These are phyloP conservation scores for Tetrapisispora taiwanensis DNA, from an alignment of 805 yeast species.

Conservation along the genomic window DNA sequence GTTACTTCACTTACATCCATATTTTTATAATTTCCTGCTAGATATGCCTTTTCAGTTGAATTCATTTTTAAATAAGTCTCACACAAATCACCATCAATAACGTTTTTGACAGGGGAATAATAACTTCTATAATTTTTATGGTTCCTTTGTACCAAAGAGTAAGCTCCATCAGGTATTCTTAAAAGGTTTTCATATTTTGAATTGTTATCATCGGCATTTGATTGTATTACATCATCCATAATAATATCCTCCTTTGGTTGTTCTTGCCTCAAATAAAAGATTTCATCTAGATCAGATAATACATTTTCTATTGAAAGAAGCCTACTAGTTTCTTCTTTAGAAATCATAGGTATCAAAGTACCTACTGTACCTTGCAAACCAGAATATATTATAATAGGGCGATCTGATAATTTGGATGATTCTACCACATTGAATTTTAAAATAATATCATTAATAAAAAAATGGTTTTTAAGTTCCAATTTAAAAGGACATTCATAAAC, in stretches of 20 bases:
- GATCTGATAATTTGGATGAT: conserved; percentile 33
- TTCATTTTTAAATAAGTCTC: conserved; percentile 40
- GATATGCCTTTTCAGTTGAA: conserved; percentile 13
- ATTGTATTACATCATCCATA: conserved; percentile 2
- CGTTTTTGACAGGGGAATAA: conserved; percentile 66
- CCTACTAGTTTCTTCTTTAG: conserved; percentile 51
- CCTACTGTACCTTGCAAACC: conserved; percentile 84
- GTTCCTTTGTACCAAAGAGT: conserved; percentile 51
- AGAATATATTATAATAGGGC: conserved; percentile 54
- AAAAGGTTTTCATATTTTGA: neutral
- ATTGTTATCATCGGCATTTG: neutral
- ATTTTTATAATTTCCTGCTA: conserved; percentile 29
- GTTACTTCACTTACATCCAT: conserved; percentile 26
- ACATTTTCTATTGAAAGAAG: conserved; percentile 45
- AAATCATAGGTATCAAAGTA: conserved; percentile 53
- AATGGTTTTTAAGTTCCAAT: conserved; percentile 44
- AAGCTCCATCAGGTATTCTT: conserved; percentile 18
- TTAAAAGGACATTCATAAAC: conserved; percentile 35
- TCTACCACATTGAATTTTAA: conserved; percentile 44
- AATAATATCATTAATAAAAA: conserved; percentile 60
- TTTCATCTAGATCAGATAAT: conserved; percentile 27
- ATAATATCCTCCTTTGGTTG: conserved; percentile 10
- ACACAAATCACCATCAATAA: conserved; percentile 82
- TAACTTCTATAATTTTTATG: conserved; percentile 62
- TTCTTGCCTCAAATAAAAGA: conserved; percentile 8